A percentile compares a stretch with the other conserved stretches of the same genome.
These are phyloP conservation scores for Yarrowia alimentaria DNA, from an alignment of 805 yeast genomes.

Conservation along the genomic window DNA sequence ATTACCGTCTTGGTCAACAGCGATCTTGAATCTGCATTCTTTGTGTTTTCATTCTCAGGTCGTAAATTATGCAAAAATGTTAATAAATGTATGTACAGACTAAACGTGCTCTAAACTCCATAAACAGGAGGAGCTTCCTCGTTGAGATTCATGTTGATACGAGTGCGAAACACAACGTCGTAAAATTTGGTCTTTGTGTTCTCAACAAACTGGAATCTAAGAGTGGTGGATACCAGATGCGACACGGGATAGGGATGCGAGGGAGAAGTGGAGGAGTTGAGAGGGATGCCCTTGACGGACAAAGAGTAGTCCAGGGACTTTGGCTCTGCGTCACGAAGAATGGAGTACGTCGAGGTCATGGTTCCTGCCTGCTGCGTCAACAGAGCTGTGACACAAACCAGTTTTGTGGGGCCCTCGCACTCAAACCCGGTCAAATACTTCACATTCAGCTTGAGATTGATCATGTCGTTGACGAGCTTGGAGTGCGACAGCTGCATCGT, in stretches of 20 bases:
- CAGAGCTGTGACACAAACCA: neutral
- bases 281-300: neutral
- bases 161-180: slow-evolving; percentile 7
- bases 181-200: neutral
- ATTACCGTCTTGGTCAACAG: no score
- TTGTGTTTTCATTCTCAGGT: no score
- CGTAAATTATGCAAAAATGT: no score
- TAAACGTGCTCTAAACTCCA: no score
- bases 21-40: no score
- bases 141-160: slow-evolving; percentile 2
- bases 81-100: no score
- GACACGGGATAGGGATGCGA: slow-evolving; percentile 12
- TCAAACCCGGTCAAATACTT: slow-evolving; percentile 4
- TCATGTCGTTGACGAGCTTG: slow-evolving; percentile 17
- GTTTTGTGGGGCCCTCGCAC: slow-evolving; percentile 4
- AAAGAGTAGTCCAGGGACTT: slow-evolving; percentile 1
- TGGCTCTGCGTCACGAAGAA: neutral
- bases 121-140: slow-evolving; percentile 17
- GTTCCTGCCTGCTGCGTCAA: slow-evolving; percentile 4
- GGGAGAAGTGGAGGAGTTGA: neutral
- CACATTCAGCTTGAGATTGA: slow-evolving; percentile 8
- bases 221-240: neutral
- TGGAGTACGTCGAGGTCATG: neutral
- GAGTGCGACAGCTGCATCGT: slow-evolving; percentile 11
- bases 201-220: slow-evolving; percentile 13